Evolutionary conservation across 2,329 filamentous ascomycete genomes (phyloP).

Genomic region (Dryadomyces quercus-mongolicae): DNA sequence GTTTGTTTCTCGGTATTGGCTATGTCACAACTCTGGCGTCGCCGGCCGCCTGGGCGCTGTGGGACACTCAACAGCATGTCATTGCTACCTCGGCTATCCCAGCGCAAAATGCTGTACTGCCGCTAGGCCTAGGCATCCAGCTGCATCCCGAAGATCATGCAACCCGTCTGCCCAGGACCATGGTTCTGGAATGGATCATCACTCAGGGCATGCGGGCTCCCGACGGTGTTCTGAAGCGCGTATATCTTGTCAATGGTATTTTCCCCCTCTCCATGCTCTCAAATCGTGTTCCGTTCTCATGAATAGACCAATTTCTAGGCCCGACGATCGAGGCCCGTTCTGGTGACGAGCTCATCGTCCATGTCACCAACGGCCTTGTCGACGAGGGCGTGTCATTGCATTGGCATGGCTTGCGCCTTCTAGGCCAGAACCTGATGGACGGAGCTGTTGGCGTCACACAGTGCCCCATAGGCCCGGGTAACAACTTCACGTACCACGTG

Average conservation of each 20-base stretch:
- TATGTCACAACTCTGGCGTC: neutral
- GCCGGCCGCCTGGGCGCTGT: neutral
- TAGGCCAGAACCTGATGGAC: constrained; percentile 49
- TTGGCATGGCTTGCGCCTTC: constrained; percentile 5
- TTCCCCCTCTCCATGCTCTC: too few species aligned
- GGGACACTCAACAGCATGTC: neutral
- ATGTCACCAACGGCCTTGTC: constrained; percentile 2
- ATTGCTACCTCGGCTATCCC: neutral
- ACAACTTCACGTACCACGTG: constrained; percentile 56
- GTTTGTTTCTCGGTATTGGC: neutral
- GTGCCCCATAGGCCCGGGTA: constrained; percentile 50
- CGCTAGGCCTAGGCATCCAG: neutral
- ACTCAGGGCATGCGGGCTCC: neutral
- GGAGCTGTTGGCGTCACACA: constrained; percentile 54
- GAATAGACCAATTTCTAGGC: constrained; percentile 4
- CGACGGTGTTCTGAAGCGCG: constrained; percentile 1
- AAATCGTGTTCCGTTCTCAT: too few species aligned
- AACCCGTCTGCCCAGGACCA: neutral
- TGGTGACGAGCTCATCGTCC: constrained; percentile 4
- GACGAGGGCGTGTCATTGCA: constrained; percentile 4
- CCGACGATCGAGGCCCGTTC: constrained; percentile 6
- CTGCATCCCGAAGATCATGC: constrained; percentile 4
- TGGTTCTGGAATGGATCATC: constrained; percentile 2
- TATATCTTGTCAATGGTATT: constrained; percentile 6
- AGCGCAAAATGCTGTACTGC: neutral